Base-by-base conservation (phyloP, 371 early-diverging fungal species). In the Syncephalis plumigaleata region DNA sequence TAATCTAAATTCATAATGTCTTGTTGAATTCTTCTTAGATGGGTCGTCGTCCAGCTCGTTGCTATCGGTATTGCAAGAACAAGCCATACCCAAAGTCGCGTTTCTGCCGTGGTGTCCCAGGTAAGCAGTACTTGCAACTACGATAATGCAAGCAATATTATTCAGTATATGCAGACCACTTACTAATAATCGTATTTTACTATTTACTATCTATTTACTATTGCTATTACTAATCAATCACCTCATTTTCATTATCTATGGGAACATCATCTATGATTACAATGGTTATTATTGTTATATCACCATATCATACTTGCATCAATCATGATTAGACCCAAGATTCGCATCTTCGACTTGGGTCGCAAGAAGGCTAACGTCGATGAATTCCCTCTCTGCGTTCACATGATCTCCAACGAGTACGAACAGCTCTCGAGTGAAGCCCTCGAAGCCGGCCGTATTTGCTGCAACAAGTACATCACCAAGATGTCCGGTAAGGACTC, bases 51-150 rank as follows among this genome's bases (percentile, higher is more conserved):
- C 97, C 97, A 56, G 95, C 96, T 73, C 87, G 93, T 60, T 96
- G 96, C 77, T 96, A 95, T 77, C 82, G 93, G 68, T 98, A 98
- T 79, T 93, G 98, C 73, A 98, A 96, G 77, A 98, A 98, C 89
- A 99, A 99, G 87, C 98, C 99, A 57, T 99, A 99, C 75, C 98
- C 98, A 61, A 99, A 99, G 84, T 93, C 94, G 54, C 87, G 98
- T 59, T 99, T 87, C 87, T 87, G 88, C 76, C 95, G 99, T 79
- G 99, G 98, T 91, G 98, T 98, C 60, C 99, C 99, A 46, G 91
- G 73, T 75, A 53, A 56, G 57, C 31, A 51, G 27, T 39, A 9
- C 47, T n/a, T 16, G 13, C 25, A 16, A 36, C 31, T 45, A 26
- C n/a, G n/a, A n/a, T n/a, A n/a, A n/a, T n/a, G n/a, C n/a, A n/a